A percentile compares a stretch with the other conserved stretches of the same genome.
Evolutionary conservation across 2,329 filamentous ascomycete genomes (phyloP).

Genomic region (Colletotrichum scovillei): DNA sequence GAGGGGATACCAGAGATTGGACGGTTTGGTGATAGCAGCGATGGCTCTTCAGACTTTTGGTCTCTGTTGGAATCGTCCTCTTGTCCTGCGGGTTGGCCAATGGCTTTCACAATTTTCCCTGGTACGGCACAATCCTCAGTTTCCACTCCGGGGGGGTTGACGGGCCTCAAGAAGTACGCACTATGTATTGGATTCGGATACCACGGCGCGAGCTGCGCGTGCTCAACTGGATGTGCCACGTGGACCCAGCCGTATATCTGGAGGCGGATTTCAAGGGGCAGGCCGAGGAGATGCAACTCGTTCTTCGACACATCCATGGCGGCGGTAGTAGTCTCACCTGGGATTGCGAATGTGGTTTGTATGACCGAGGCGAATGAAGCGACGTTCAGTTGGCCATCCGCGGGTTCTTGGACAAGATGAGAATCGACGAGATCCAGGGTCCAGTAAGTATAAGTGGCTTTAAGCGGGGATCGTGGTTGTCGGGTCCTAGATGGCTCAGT

Average conservation of each 20-base stretch:
- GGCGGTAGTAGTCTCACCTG: neutral
- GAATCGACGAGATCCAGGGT: neutral
- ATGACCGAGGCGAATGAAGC: neutral
- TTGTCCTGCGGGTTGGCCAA: neutral
- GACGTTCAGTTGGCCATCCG: neutral
- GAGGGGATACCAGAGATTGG: slow-evolving; percentile 54
- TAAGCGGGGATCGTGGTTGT: neutral
- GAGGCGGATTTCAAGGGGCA: slow-evolving; percentile 58
- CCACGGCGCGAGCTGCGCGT: slow-evolving; percentile 52
- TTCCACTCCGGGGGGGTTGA: slow-evolving; percentile 20
- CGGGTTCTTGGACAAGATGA: neutral
- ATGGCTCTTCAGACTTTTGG: neutral
- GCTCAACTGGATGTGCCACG: slow-evolving; percentile 49
- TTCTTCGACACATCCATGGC: neutral
- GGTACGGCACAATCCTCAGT: slow-evolving; percentile 3
- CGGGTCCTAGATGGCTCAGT: neutral
- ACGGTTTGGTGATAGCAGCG: slow-evolving; percentile 46
- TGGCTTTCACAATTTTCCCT: neutral
- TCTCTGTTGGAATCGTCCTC: neutral
- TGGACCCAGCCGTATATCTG: slow-evolving; percentile 58
- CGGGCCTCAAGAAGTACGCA: slow-evolving; percentile 45
- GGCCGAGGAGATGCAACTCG: slow-evolving; percentile 44
- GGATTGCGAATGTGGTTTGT: neutral
- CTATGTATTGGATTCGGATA: slow-evolving; percentile 49
- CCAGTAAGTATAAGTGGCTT: neutral